Evolutionary conservation across 345 rosid genomes (phyloP), one percentile per base, ranked within the genome.

Genomic region (Pistacia vera): DNA sequence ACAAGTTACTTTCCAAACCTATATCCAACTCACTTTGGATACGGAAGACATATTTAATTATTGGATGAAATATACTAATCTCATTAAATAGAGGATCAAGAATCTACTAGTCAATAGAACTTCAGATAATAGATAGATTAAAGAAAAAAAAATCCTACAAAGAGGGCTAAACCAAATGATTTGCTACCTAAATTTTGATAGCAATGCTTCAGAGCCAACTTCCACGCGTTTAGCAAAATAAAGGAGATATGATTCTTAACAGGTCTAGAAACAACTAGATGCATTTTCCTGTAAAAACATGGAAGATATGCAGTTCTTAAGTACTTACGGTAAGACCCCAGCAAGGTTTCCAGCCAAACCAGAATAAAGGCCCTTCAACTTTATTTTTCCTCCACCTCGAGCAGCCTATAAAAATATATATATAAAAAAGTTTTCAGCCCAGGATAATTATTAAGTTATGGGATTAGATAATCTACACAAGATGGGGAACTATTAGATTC

Each of bases 291-390:
- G 33, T 20, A 35, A 57, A 72, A 74, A 63, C 4, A 63, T 59
- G 17, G 58, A 70, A 48, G 70, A 57, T 65, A 3, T 22, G 58
- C 25, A 59, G 74, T 51, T 58, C 10, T 20, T 75, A 74, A 20
- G 68, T 63, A 86, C 98, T 87, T 84, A 93, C 98, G 98, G 97
- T 77, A 93, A 87, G 82, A 93, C 99, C 38, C 99, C 98, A 74
- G 88, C 97, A 72, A 96, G 81, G 79, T 96, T 96, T 80, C 97
- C 98, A 64, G 90, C 87, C 83, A 96, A 84, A 82, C 99, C 99
- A 75, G 99, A 96, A 86, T 96, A 96, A 72, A 96, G 92, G 80
- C 97, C 99, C 85, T 87, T 91, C 77, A 86, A 83, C 63, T 77
- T 79, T 82, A 96, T 93, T 81, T 92, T 85, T 8, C 92, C 97